These are phyloP conservation scores for Pouteria glomerata DNA, from an alignment of 148 eudicot species.

Conservation along the genomic window DNA sequence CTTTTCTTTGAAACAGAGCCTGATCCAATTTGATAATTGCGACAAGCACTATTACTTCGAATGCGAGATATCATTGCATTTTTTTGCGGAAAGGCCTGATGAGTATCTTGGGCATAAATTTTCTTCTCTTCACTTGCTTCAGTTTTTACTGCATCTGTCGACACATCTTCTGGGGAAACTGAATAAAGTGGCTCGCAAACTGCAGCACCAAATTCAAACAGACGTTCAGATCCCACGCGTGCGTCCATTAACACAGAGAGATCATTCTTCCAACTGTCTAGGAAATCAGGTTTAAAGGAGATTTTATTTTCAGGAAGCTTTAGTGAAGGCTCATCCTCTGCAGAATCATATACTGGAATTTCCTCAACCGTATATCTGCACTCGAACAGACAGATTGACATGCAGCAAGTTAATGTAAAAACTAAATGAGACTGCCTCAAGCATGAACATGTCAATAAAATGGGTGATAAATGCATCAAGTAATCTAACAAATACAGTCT, in stretches of 20 bases:
- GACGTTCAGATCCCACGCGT: constrained; percentile 16
- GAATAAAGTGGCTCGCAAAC: constrained; percentile 34
- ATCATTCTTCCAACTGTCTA: constrained; percentile 15
- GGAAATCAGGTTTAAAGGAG: constrained; percentile 20
- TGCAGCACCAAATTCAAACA: constrained; percentile 15
- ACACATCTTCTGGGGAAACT: constrained; percentile 27
- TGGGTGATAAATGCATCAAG: not conserved
- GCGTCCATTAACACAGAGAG: constrained; percentile 1
- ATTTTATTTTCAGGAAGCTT: constrained; percentile 23
- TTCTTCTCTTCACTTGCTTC: constrained; percentile 14
- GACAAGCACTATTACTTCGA: constrained; percentile 25
- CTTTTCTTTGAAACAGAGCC: constrained; percentile 43
- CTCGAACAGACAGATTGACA: constrained; percentile 11
- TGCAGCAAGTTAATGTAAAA: not conserved
- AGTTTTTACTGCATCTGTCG: constrained; percentile 13
- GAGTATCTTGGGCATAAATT: constrained; percentile 1
- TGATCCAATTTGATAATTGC: constrained; percentile 32
- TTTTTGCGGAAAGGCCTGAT: constrained; percentile 16
- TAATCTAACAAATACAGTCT: not conserved
- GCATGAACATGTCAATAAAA: not conserved
- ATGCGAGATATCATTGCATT: constrained; percentile 22
- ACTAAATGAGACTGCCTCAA: not conserved
- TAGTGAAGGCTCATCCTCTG: constrained; percentile 73
- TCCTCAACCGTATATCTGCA: constrained; percentile 71
- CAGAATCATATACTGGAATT: constrained; percentile 86